Base-by-base conservation (phyloP, 1,139 yeast genomes). In the Kodamaea arcana region DNA sequence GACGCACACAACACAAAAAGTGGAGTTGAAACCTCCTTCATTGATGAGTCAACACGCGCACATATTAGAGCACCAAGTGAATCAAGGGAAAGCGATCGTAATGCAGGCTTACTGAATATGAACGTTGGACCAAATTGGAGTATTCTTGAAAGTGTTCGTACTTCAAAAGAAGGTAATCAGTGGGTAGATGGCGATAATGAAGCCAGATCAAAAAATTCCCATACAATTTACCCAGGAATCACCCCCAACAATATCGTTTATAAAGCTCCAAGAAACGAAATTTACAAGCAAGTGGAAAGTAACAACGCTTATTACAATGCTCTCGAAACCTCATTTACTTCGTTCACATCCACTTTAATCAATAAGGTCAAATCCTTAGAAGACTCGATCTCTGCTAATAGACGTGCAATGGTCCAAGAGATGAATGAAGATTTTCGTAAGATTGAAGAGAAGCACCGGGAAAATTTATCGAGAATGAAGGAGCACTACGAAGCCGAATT, bases 391-490 rank as follows among this genome's bases (percentile, higher is more conserved):
- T 8, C 14, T 10, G 8, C 14, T 10, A 24, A 12, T 11, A 24
- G 14, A 12, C 12, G 11, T 8, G 12, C 26, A 12, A 24, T 24
- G 8, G 12, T 35, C 15, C 27, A 27, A 20, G 26, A 27, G 12
- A 32, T 32, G 29, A 35, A 30, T 21, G 24, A 32, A 15, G 30
- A 33, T 27, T 32, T 37, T 18, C 18, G 22, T 7, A 18, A 27
- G 12, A 30, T 37, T 7, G 36, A 37, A 32, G 16, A 16, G 4
- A 24, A 14, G 7, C 36, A 35, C 14, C 26, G 24, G 11, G 29
- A 33, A 13, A 32, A 33, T 13, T 20, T 37, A 13, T 15, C 20
- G 17, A 29, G 22, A 2, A 27, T 37, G 16, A 25, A 32, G 22
- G 23, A 22, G 7, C 32, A 26, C 21, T 37, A 32, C 24, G 30